Evolutionary conservation across 2,329 filamentous ascomycete genomes (phyloP).

Genomic region (Helicocarpus griseus): DNA sequence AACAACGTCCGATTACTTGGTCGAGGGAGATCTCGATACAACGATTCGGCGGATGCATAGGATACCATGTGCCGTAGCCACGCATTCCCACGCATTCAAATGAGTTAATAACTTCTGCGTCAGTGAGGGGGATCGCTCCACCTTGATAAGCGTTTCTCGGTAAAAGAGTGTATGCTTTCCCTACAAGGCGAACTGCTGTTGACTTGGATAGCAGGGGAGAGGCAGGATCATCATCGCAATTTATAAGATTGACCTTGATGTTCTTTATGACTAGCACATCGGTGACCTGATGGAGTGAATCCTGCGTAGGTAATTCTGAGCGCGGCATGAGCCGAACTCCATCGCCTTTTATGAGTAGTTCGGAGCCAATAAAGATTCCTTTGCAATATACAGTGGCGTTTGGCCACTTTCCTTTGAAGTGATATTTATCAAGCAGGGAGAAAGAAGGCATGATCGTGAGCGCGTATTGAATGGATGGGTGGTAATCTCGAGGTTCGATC

Average conservation of each 20-base stretch:
- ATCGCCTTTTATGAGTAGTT: slow-evolving; percentile 47
- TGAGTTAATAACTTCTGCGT: slow-evolving; percentile 23
- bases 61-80: slow-evolving; percentile 45
- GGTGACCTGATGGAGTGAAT: slow-evolving; percentile 22
- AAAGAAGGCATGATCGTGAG: slow-evolving; percentile 44
- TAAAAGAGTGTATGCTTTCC: slow-evolving; percentile 38
- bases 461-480: slow-evolving; percentile 47
- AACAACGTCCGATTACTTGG: slow-evolving; percentile 45
- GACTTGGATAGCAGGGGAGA: slow-evolving; percentile 38
- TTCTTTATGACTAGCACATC: slow-evolving; percentile 47
- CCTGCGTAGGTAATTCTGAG: slow-evolving; percentile 5
- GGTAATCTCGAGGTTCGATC: slow-evolving; percentile 33
- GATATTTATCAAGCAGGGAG: slow-evolving; percentile 43
- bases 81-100: slow-evolving; percentile 33
- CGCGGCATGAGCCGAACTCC: slow-evolving; percentile 41
- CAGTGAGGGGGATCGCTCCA: slow-evolving; percentile 17
- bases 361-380: slow-evolving; percentile 48
- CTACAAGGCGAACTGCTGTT: slow-evolving; percentile 39
- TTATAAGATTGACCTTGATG: slow-evolving; percentile 42
- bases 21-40: slow-evolving; percentile 40
- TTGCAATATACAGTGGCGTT: slow-evolving; percentile 43
- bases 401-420: slow-evolving; percentile 47
- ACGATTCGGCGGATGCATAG: slow-evolving; percentile 33
- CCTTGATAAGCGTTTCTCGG: slow-evolving; percentile 18
- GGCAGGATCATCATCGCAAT: slow-evolving; percentile 40